Evolutionary conservation across 441 rosid species (phyloP).

Genomic region (Bocquillonia castaneifolia): DNA sequence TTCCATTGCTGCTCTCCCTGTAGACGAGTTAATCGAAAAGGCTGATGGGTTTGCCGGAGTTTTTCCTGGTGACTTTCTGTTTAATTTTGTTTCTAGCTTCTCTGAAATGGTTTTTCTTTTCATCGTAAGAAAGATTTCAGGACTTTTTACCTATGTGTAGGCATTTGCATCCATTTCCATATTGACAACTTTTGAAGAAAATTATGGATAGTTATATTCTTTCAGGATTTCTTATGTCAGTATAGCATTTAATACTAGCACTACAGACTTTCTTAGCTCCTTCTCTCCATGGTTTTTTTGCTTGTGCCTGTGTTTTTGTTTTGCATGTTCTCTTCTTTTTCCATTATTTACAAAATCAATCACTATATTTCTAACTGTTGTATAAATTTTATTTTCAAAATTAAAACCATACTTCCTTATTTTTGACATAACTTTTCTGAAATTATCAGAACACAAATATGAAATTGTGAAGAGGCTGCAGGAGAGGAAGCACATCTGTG

Average conservation of each 20-base stretch:
- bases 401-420: neutral
- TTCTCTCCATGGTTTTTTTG: neutral
- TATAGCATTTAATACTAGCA: too few relatives aligned
- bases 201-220: neutral
- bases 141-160: too few relatives aligned
- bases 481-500: conserved; percentile 81
- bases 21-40: conserved; percentile 79
- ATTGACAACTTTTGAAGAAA: neutral
- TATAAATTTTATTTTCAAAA: neutral
- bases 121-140: too few relatives aligned
- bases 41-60: conserved; percentile 95
- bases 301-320: too few relatives aligned
- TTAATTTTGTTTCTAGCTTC: neutral
- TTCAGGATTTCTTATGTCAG: neutral
- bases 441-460: conserved; percentile 61
- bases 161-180: too few relatives aligned
- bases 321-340: too few relatives aligned
- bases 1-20: conserved; percentile 61
- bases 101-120: neutral
- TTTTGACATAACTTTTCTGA: neutral
- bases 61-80: conserved; percentile 54
- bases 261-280: neutral
- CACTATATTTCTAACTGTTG: too few relatives aligned
- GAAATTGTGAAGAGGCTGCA: conserved; percentile 81
- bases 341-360: too few relatives aligned